Evolutionary conservation across 148 eudicot genomes (phyloP), one percentile per base, ranked within the genome.

Genomic region (Talinum fruticosum): DNA sequence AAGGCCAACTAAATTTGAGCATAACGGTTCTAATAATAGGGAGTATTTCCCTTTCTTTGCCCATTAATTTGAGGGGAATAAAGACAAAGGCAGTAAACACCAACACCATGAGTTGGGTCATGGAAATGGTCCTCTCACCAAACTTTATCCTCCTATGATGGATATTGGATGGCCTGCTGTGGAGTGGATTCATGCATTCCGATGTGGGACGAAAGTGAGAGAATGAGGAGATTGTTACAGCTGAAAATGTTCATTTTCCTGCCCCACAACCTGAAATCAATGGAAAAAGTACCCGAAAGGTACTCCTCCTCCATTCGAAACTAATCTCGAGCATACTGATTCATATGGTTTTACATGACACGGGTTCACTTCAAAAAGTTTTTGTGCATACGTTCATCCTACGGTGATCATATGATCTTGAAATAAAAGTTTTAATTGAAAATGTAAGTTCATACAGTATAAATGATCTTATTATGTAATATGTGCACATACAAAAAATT

Each of bases 101-200:
- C 57, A 51, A 51, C 45, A 4, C 61, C 79, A 81, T 76, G 69
- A 81, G 73, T 76, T 72, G 54, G 68, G 76, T 77, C 69, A 77
- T 73, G 78, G 18, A 82, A 82, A 73, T 82, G 81, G 78, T 68
- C 81, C 80, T 73, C 69, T 74, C 32, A 77, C 81, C 84, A 82
- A 82, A 77, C 84, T 77, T 73, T 77, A 82, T 82, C 84, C 71
- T 71, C 80, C 64, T 71, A 64, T 72, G 47, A 41, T 8, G 8
- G 47, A 41, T 41, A 14, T 1, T 8, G 8, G 71, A 47, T 79
- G 71, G 76, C 29, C 8, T 45, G 73, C 59, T 38, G 38, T n/a
- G 18, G 13, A 23, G 18, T 59, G 6, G 8, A 26, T 62, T 24
- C 66, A 78, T 82, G 78, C 84, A 78, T 78, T 78, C 75, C 45